Percentiles rank a stretch among this genome's conserved stretches.
phyloP scores from a whole-genome alignment of 371 early-diverging fungal species.

The Dichotomocladium elegans region DNA sequence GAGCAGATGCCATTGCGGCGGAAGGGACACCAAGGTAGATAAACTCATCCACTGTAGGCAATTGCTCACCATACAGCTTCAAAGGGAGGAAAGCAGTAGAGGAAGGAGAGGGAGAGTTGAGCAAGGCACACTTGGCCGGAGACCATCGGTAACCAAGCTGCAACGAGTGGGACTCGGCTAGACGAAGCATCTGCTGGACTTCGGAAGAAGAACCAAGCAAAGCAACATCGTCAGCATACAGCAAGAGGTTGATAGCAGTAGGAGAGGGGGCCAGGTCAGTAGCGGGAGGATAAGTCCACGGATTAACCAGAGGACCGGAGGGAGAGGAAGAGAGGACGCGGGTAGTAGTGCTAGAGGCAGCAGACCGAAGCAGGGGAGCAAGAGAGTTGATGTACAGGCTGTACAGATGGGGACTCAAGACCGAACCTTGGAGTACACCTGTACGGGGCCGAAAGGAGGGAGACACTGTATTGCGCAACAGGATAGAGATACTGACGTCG shows the following conservation, averaged over 20 bases:
- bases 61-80: neutral
- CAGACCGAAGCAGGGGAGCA: conserved; percentile 4
- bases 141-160: conserved; percentile 19
- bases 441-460: neutral
- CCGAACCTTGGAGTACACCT: conserved; percentile 21
- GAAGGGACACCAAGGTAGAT: conserved; percentile 9
- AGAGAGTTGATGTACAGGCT: conserved; percentile 20
- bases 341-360: neutral
- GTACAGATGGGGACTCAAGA: conserved; percentile 20
- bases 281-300: conserved; percentile 5
- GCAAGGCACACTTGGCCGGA: conserved; percentile 18
- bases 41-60: neutral
- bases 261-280: neutral
- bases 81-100: neutral
- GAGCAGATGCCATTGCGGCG: neutral
- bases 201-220: conserved; percentile 10
- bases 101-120: neutral
- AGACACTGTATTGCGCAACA: neutral
- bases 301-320: conserved; percentile 23
- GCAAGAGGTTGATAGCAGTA: conserved; percentile 10
- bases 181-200: neutral
- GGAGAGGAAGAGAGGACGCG: too few relatives aligned
- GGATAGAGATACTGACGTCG: neutral
- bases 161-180: conserved; percentile 5
- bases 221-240: conserved; percentile 29